phyloP scores from a whole-genome alignment of 2,329 filamentous ascomycete genomes.

The Talaromyces islandicus region DNA sequence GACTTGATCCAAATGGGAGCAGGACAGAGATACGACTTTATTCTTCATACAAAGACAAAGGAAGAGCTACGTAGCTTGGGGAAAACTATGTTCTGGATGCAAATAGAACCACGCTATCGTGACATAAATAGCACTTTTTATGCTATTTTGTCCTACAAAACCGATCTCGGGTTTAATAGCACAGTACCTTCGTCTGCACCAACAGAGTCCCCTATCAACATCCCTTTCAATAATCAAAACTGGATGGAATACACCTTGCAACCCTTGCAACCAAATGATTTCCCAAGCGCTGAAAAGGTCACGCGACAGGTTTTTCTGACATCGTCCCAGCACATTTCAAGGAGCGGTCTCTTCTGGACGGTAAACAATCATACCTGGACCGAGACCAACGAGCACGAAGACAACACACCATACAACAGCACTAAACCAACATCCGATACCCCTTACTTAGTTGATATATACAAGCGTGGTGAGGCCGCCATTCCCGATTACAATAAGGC shows the following conservation, averaged over 20 bases:
- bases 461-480: constrained; percentile 30
- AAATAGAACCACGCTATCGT: constrained; percentile 20
- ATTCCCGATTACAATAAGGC: constrained; percentile 38
- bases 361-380: constrained; percentile 44
- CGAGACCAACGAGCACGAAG: constrained; percentile 22
- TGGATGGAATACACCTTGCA: constrained; percentile 10
- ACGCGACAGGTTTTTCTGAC: constrained; percentile 4
- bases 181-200: constrained; percentile 2
- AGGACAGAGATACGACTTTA: constrained; percentile 56
- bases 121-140: constrained; percentile 20
- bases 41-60: constrained; percentile 48
- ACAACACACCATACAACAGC: constrained; percentile 1
- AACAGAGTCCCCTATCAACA: constrained; percentile 13
- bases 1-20: constrained; percentile 50
- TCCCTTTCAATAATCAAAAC: constrained; percentile 10
- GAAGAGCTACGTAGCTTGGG: constrained; percentile 19
- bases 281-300: constrained; percentile 31
- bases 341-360: constrained; percentile 18
- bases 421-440: constrained; percentile 13
- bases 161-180: constrained; percentile 1
- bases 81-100: constrained; percentile 47
- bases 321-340: constrained; percentile 17
- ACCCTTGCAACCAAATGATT: constrained; percentile 1
- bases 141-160: constrained; percentile 20
- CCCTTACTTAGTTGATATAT: constrained; percentile 45